phyloP scores from a whole-genome alignment of 129 eudicot genomes.

The sunflower (Helianthus annuus) region HanXRQr2.0-SUNRISE NC_035447.2:12159317-12159816 shows the following conservation, averaged over 20 bases:
- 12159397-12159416: constrained; percentile 95
- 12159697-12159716: background rate
- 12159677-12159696: background rate
- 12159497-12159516: constrained; percentile 51
- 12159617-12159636: background rate
- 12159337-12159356: constrained; percentile 29
- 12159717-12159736: background rate
- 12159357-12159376: constrained; percentile 54
- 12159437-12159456: constrained; percentile 98
- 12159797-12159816: too few relatives aligned
- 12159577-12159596: background rate
- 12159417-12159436: constrained; percentile 84
- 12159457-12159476: constrained; percentile 80
- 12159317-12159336: constrained; percentile 87
- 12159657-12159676: background rate
- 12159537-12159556: background rate
- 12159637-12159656: background rate
- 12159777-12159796: background rate
- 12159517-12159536: background rate
- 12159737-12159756: background rate
- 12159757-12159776: background rate
- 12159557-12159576: background rate
- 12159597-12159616: background rate
- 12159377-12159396: constrained; percentile 89
- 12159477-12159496: constrained; percentile 97